Evolutionary conservation across 2,329 filamentous ascomycete species (phyloP).

Genomic region (Neodidymelliopsis sp.): DNA sequence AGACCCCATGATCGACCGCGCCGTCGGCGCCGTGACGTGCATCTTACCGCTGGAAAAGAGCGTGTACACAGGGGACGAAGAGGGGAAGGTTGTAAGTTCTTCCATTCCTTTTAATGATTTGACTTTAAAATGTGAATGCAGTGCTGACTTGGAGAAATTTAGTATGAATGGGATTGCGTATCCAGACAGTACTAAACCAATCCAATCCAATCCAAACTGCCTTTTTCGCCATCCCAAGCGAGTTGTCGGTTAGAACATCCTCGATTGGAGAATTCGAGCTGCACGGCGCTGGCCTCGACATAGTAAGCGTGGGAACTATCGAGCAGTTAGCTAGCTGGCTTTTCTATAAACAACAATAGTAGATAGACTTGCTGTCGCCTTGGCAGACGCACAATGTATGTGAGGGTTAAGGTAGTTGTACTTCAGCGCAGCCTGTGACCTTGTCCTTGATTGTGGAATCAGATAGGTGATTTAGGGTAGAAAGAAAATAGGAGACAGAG

Average conservation of each 20-base stretch:
- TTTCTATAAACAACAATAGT: too few relatives aligned
- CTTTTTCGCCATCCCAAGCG: too few relatives aligned
- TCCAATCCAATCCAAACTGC: too few relatives aligned
- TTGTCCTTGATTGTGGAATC: too few relatives aligned
- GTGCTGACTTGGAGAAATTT: conserved; percentile 14
- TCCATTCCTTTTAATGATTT: background rate
- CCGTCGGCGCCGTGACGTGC: conserved; percentile 73
- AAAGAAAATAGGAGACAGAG: too few relatives aligned
- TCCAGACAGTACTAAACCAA: conserved; percentile 53
- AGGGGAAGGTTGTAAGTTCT: conserved; percentile 72
- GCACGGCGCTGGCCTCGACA: background rate
- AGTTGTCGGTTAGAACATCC: too few relatives aligned
- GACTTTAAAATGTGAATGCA: background rate
- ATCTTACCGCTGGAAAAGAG: conserved; percentile 82
- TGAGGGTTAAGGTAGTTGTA: too few relatives aligned
- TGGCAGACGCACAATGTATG: too few relatives aligned
- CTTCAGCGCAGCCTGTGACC: too few relatives aligned
- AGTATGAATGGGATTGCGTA: conserved; percentile 67
- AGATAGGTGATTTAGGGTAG: too few relatives aligned
- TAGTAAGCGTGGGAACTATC: background rate
- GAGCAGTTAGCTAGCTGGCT: background rate
- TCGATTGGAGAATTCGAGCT: too few relatives aligned
- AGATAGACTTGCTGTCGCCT: too few relatives aligned
- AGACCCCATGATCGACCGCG: conserved; percentile 63
- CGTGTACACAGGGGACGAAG: conserved; percentile 94